These are phyloP conservation scores for Boletus edulis DNA, from an alignment of 768 basidiomycete species.

Conservation along the genomic window DNA sequence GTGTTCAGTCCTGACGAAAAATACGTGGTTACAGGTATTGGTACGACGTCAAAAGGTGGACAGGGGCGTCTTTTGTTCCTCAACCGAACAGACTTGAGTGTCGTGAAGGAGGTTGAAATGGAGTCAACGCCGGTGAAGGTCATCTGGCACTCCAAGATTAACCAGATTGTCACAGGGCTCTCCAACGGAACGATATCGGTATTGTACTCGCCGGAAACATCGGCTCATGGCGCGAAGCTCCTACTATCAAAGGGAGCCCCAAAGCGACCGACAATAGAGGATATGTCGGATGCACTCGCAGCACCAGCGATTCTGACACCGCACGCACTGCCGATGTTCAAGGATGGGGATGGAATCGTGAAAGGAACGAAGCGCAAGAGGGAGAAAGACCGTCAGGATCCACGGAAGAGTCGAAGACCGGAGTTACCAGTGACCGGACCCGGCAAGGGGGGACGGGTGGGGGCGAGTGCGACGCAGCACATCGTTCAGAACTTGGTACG, in stretches of 20 bases:
- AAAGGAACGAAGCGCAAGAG: slow-evolving; percentile 82
- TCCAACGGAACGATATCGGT: slow-evolving; percentile 87
- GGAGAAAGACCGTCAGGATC: slow-evolving; percentile 86
- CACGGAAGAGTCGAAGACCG: slow-evolving; percentile 88
- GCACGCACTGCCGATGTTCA: slow-evolving; percentile 89
- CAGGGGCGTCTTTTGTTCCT: slow-evolving; percentile 74
- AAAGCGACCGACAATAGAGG: slow-evolving; percentile 78
- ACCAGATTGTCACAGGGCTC: slow-evolving; percentile 88
- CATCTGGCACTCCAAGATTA: slow-evolving; percentile 95
- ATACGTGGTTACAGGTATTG: slow-evolving; percentile 81
- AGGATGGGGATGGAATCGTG: slow-evolving; percentile 68
- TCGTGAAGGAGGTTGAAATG: slow-evolving; percentile 64
- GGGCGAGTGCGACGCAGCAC: slow-evolving; percentile 96
- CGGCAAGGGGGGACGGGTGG: slow-evolving; percentile 90
- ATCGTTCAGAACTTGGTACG: slow-evolving; percentile 93
- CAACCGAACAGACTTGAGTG: slow-evolving; percentile 64
- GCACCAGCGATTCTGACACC: slow-evolving; percentile 91
- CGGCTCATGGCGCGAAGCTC: slow-evolving; percentile 90
- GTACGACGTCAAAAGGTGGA: slow-evolving; percentile 62
- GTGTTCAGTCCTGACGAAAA: slow-evolving; percentile 95
- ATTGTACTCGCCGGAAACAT: slow-evolving; percentile 88
- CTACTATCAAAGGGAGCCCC: slow-evolving; percentile 84
- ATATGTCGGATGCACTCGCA: slow-evolving; percentile 82
- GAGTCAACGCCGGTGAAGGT: slow-evolving; percentile 86
- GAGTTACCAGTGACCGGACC: slow-evolving; percentile 92